Evolutionary conservation across 2,329 filamentous ascomycete genomes (phyloP).

Genomic region (Zymoseptoria tritici): DNA sequence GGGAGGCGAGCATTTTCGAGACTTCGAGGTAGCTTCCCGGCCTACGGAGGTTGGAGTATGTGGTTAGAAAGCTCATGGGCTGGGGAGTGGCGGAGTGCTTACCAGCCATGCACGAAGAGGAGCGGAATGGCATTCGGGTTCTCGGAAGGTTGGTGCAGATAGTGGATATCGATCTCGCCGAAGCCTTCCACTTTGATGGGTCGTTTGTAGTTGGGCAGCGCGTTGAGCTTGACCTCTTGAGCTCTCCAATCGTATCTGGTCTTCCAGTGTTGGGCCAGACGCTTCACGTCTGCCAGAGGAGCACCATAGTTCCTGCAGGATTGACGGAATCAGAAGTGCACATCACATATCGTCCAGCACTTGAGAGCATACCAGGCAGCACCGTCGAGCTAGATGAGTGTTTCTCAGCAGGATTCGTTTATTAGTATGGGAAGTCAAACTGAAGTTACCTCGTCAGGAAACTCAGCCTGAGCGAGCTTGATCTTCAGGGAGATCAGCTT

Average conservation of each 20-base stretch:
- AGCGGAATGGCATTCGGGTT: slow-evolving; percentile 53
- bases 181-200: slow-evolving; percentile 51
- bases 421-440: background rate
- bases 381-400: slow-evolving; percentile 32
- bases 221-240: slow-evolving; percentile 54
- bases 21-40: slow-evolving; percentile 64
- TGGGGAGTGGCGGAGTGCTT: background rate
- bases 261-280: slow-evolving; percentile 51
- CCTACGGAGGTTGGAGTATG: background rate
- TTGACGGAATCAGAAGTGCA: background rate
- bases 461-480: slow-evolving; percentile 46
- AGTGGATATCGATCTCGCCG: slow-evolving; percentile 55
- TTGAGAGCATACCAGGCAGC: slow-evolving; percentile 37
- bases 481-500: slow-evolving; percentile 47
- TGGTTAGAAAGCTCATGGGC: background rate
- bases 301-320: slow-evolving; percentile 44
- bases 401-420: background rate
- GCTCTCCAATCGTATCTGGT: slow-evolving; percentile 53
- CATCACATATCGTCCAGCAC: background rate
- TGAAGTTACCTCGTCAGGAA: slow-evolving; percentile 14
- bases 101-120: slow-evolving; percentile 58
- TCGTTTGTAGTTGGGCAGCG: slow-evolving; percentile 52
- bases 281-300: slow-evolving; percentile 52
- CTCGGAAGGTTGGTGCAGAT: slow-evolving; percentile 51
- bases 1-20: slow-evolving; percentile 49